These are phyloP conservation scores for Naganishia albida DNA, from an alignment of 1,284 basidiomycete genomes.

Conservation along the genomic window DNA sequence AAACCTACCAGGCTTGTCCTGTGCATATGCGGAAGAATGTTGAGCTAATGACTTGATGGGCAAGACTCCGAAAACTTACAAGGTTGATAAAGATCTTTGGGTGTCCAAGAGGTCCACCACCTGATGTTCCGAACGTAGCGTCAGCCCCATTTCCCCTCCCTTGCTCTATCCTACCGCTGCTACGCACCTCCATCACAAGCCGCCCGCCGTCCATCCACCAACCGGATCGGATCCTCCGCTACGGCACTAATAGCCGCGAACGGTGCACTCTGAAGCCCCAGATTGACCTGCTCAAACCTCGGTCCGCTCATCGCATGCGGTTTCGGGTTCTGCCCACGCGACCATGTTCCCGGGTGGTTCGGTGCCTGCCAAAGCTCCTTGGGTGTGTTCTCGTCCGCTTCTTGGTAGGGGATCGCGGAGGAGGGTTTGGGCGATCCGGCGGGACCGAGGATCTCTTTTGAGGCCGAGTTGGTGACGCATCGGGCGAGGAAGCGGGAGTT, in stretches of 20 bases:
- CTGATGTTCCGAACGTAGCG: conserved; percentile 55
- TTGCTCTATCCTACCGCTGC: neutral
- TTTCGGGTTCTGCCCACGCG: conserved; percentile 64
- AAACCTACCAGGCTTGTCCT: conserved; percentile 72
- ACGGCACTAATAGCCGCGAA: conserved; percentile 89
- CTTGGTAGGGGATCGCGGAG: conserved; percentile 21
- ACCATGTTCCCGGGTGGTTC: conserved; percentile 75
- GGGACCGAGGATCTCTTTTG: conserved; percentile 12
- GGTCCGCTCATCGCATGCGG: conserved; percentile 60
- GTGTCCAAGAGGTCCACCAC: conserved; percentile 92
- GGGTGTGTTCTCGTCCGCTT: conserved; percentile 32
- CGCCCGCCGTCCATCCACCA: conserved; percentile 78
- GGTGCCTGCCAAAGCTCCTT: conserved; percentile 65
- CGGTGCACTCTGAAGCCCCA: conserved; percentile 86
- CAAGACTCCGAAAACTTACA: conserved; percentile 55
- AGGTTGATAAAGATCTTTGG: conserved; percentile 96
- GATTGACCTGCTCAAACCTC: conserved; percentile 86
- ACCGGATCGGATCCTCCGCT: conserved; percentile 76
- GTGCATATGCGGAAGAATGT: conserved; percentile 71
- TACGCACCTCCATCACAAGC: conserved; percentile 88
- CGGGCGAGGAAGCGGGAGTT: conserved; percentile 12
- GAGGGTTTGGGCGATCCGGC: conserved; percentile 25
- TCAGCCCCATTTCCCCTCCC: neutral
- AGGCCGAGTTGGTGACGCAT: conserved; percentile 22
- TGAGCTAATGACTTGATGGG: neutral